Conservation (phyloP, 305 asterid species). For the Plantago coronopus region DNA sequence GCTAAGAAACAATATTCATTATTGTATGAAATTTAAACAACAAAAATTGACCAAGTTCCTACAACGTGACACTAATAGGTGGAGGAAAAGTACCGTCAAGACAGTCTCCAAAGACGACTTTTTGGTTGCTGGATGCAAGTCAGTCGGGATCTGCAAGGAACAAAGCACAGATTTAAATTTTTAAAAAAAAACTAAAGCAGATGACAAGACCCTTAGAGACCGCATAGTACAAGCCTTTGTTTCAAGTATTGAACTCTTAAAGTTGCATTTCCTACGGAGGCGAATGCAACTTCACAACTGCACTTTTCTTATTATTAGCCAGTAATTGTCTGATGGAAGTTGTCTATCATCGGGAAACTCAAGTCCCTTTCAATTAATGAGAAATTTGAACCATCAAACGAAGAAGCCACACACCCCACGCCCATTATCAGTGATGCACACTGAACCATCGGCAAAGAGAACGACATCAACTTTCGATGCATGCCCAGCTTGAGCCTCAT, state of each 20-base stretch:
- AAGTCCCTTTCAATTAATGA: constrained; percentile 8
- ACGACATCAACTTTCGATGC: constrained; percentile 79
- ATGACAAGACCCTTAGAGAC: not conserved
- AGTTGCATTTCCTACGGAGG: too few relatives aligned
- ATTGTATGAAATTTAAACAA: not conserved
- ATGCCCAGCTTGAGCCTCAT: constrained; percentile 93
- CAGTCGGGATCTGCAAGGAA: constrained; percentile 81
- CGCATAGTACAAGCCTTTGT: too few relatives aligned
- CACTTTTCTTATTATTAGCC: too few relatives aligned
- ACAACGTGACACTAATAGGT: constrained; percentile 17
- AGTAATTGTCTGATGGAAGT: not conserved
- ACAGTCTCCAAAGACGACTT: constrained; percentile 91
- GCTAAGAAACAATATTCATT: not conserved
- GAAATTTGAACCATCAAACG: constrained; percentile 7
- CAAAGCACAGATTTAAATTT: constrained; percentile 24
- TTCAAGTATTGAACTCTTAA: too few relatives aligned
- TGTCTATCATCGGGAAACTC: constrained; percentile 2
- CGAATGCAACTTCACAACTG: too few relatives aligned
- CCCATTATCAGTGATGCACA: constrained; percentile 84
- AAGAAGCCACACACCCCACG: constrained; percentile 75
- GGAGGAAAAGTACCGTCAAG: constrained; percentile 62
- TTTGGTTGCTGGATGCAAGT: constrained; percentile 72
- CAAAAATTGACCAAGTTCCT: not conserved
- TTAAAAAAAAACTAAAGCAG: constrained; percentile 15
- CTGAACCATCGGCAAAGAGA: constrained; percentile 74